A percentile compares a stretch with the other conserved stretches of the same genome.
Conservation (phyloP, 179 eudicot genomes). For the Beta corolliflora region DNA sequence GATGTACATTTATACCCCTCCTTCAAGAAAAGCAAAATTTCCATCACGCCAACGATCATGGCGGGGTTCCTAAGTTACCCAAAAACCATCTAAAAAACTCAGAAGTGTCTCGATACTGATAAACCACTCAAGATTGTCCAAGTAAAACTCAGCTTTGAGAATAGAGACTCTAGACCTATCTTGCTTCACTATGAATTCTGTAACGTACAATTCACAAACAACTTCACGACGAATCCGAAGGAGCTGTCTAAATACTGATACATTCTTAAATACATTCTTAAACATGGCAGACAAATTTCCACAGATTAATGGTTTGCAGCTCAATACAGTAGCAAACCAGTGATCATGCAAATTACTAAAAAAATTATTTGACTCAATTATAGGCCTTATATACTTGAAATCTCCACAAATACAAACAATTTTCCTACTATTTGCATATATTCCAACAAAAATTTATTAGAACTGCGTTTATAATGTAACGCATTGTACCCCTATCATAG, state of each 20-base stretch:
- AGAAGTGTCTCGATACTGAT: too few species aligned
- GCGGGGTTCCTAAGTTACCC: too few species aligned
- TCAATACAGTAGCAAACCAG: neutral
- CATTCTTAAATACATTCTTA: neutral
- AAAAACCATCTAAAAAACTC: too few species aligned
- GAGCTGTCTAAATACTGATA: neutral
- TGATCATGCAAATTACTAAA: neutral
- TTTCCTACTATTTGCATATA: neutral
- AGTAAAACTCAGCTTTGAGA: too few species aligned
- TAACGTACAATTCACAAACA: neutral
- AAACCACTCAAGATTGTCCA: too few species aligned
- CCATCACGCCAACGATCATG: too few species aligned
- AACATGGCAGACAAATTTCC: neutral
- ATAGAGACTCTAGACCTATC: neutral
- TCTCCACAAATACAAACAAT: neutral
- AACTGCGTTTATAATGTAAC: neutral
- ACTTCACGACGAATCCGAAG: neutral
- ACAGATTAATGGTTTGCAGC: neutral
- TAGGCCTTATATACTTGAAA: neutral
- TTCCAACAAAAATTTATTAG: neutral
- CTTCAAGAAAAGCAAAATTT: too few species aligned
- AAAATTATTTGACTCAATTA: neutral
- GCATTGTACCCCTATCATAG: neutral
- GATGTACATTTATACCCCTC: too few species aligned
- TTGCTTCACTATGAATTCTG: neutral